Evolutionary conservation across 2,329 filamentous ascomycete species (phyloP), one percentile per base, ranked within the genome.

Genomic region (Hymenoscyphus fraxineus): DNA sequence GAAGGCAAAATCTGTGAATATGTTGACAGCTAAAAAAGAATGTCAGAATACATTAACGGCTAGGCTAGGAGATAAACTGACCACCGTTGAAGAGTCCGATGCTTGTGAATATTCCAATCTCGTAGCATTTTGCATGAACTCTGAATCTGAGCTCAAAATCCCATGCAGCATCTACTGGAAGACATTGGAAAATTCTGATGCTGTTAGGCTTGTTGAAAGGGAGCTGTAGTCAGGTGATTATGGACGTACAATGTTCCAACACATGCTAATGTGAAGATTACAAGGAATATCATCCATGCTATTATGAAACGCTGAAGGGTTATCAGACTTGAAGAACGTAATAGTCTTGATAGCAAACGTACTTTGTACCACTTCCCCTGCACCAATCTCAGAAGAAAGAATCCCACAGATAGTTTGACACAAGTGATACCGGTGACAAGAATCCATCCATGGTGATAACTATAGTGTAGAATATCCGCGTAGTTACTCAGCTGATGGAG

Each of bases 41-140:
- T 57, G 4, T 58, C 22, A 31, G 40, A 60, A 38, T 54, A 51
- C 27, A 44, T 54, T 40, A 19, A 39, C 1, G 7, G 40, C 56
- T 31, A 15, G 19, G 27, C 16, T 15, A 44, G 15, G 19, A 44
- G 47, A 27, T 12, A 41, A 41, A 67, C 72, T 68, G 67, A 78
- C 77, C 71, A 67, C 78, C 79, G 70, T 82, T 81, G 68, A 78
- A 77, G 13, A 83, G 71, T n/a, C 78, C 80, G n/a, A 82, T 74
- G 40, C 73, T 74, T 35, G 74, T 74, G 68, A 79, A 82, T 1
- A 76, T 76, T 1, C 62, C 66, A 40, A 72, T 69, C 12, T 73
- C 76, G 66, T 78, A 81, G 69, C 81, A 84, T 35, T 73, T 76
- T 0, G 79, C 77, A 31, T 67, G 71, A 6, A 73, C 71, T 12